Base-by-base conservation (phyloP, 345 rosid genomes). In the Camelina sativa region DNA sequence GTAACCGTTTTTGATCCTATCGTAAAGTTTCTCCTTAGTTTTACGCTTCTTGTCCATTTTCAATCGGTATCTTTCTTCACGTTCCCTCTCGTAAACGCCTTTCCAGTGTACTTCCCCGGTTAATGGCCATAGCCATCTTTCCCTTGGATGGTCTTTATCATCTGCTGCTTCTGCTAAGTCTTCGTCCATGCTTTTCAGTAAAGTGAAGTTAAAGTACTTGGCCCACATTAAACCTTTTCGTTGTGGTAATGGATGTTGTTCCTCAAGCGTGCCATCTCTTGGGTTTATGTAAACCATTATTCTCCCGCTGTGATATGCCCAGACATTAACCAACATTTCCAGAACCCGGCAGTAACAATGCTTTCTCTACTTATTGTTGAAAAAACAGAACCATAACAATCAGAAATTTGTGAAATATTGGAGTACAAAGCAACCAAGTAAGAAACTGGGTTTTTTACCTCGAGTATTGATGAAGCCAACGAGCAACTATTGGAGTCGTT, bases 111-210 rank as follows among this genome's bases (percentile, higher is more conserved):
- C 89, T 85, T 95, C 98, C 4, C 99, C 99, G 0, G 92, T 95
- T 64, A 82, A 71, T 7, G 98, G 99, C 99, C 99, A 95, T 62
- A 95, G 48, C 99, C 99, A 95, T 46, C 52, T 80, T 72, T 88
- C 84, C 59, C 89, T 82, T 17, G 92, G 96, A 77, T 83, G 69
- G 78, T 90, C 92, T 3, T 78, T 85, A 69, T 95, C 99, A 56
- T 95, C 97, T n/a, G 97, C 94, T 62, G 99, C 96, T 88, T 95
- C 99, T 7, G 98, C 99, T 13, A 95, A 84, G 77, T 95, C 99
- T 82, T 95, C 99, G 62, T 95, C 99, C 96, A 95, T 95, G 62
- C 84, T 86, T 85, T 95, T 95, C 56, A 95, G 79, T 62, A 95
- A 74, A 35, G 89, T 84, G 58, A 83, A 76, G 70, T 90, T 83